Percentiles rank a stretch among this genome's conserved stretches.
Evolutionary conservation across 345 rosid species (phyloP).

Genomic region (Corchorus capsularis): DNA sequence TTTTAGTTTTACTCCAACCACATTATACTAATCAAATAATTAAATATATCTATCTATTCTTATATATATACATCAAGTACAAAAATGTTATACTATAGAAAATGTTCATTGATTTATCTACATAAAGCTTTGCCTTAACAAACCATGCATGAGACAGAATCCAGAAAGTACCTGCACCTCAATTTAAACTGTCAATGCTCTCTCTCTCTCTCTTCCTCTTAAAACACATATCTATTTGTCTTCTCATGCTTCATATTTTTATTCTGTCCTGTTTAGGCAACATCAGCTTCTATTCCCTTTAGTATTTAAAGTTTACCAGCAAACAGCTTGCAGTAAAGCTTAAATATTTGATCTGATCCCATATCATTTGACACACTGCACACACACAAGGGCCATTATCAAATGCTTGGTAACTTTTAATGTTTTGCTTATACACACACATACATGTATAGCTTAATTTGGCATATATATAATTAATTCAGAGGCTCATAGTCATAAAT

Average conservation of each 20-base stretch:
- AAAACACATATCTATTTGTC: neutral
- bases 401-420: neutral
- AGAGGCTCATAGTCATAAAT: neutral
- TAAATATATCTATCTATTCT: neutral
- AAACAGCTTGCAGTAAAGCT: too few relatives aligned
- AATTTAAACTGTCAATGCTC: neutral
- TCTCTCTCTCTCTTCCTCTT: neutral
- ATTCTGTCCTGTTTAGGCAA: neutral
- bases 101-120: neutral
- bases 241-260: neutral
- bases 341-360: neutral
- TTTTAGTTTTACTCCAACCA: too few relatives aligned
- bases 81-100: too few relatives aligned
- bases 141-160: neutral
- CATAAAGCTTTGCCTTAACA: constrained; percentile 3
- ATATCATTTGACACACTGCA: neutral
- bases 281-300: neutral
- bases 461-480: neutral
- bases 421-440: neutral
- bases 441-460: neutral
- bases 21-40: neutral
- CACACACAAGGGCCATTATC: neutral
- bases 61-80: neutral
- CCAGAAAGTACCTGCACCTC: constrained; percentile 8
- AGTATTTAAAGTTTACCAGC: too few relatives aligned